Percentiles rank a stretch among this genome's conserved stretches.
phyloP scores from a whole-genome alignment of 331 rosid species.

The Malus hybrid region DNA sequence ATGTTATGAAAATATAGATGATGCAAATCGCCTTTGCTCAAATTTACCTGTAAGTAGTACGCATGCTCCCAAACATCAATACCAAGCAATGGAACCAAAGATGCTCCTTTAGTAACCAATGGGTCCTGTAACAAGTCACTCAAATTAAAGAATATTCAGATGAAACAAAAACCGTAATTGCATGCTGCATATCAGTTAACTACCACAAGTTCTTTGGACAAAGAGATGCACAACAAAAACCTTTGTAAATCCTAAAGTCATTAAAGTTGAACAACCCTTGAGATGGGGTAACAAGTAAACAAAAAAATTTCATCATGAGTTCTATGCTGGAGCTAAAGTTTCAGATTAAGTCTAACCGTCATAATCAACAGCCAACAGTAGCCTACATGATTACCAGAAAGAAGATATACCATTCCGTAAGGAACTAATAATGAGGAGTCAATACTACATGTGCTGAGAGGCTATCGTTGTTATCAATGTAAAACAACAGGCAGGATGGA shows the following conservation, averaged over 20 bases:
- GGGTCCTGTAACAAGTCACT: slow-evolving; percentile 65
- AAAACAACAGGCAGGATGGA: not conserved
- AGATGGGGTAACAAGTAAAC: not conserved
- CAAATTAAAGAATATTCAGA: slow-evolving; percentile 13
- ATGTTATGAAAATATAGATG: no score
- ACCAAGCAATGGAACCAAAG: slow-evolving; percentile 85
- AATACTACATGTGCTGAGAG: not conserved
- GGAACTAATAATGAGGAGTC: not conserved
- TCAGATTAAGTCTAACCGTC: not conserved
- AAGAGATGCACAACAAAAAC: not conserved
- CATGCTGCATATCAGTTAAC: not conserved
- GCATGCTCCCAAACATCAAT: slow-evolving; percentile 99
- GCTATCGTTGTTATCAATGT: not conserved
- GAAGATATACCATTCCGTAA: not conserved
- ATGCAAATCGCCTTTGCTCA: no score
- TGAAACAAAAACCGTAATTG: not conserved
- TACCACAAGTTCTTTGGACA: not conserved
- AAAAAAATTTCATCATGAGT: not conserved
- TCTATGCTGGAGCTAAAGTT: not conserved
- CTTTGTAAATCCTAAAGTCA: not conserved
- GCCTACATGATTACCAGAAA: not conserved
- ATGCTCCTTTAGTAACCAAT: slow-evolving; percentile 74
- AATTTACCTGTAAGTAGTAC: slow-evolving; percentile 79
- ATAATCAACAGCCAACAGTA: not conserved
- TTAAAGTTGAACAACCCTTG: not conserved